Percentiles rank a stretch among this genome's conserved stretches.
These are phyloP conservation scores for Sonneratia caseolaris DNA, from an alignment of 345 rosid species.

Conservation along the genomic window DNA sequence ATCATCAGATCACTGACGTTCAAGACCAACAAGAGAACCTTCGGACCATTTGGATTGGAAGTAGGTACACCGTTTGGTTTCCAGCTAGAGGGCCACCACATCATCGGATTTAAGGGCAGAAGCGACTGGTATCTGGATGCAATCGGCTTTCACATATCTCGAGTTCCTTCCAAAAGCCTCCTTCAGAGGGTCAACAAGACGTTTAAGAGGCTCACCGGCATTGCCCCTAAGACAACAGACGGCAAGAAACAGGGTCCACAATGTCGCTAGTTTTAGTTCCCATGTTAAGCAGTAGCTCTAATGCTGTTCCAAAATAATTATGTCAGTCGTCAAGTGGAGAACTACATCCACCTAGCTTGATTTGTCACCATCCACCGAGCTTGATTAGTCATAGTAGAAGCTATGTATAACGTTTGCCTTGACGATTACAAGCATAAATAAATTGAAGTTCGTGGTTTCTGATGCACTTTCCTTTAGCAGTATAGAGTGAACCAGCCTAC, in stretches of 20 bases:
- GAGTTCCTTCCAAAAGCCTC: conserved; percentile 31
- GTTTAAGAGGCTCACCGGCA: conserved; percentile 40
- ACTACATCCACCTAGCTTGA: background rate
- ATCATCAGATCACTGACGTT: conserved; percentile 64
- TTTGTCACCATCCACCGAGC: background rate
- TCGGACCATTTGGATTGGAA: conserved; percentile 63
- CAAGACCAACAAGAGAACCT: conserved; percentile 50
- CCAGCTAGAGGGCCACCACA: conserved; percentile 38
- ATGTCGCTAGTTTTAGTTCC: background rate
- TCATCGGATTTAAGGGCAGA: conserved; percentile 61
- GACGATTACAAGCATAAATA: background rate
- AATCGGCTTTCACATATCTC: conserved; percentile 47
- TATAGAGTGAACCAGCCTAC: too few species aligned
- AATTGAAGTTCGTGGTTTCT: background rate
- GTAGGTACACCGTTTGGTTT: conserved; percentile 65
- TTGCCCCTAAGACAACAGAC: conserved; percentile 8
- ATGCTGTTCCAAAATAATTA: background rate
- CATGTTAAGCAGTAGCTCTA: background rate
- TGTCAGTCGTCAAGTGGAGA: background rate
- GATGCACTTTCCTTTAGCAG: too few species aligned
- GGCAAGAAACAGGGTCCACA: background rate
- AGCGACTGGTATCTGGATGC: conserved; percentile 72
- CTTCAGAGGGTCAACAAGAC: conserved; percentile 38
- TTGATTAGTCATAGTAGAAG: too few species aligned
- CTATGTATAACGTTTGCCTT: background rate